Evolutionary conservation across 257 asterid genomes (phyloP).

Genomic region (Primulina tabacum): DNA sequence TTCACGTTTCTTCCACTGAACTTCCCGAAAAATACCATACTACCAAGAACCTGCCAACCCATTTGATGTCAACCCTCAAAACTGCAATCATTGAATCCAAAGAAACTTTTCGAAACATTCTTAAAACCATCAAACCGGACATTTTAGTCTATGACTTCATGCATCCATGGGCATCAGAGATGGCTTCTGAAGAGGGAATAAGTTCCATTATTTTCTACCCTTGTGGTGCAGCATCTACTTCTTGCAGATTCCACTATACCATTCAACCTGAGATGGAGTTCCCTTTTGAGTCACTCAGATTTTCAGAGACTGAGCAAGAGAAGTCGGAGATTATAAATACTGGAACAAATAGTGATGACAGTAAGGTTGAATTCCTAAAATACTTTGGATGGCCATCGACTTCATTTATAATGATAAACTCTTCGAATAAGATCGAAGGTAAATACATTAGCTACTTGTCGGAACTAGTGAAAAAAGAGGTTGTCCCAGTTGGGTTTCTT

Average conservation of each 20-base stretch:
- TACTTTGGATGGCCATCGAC: background rate
- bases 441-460: slow-evolving; percentile 1
- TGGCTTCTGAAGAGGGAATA: slow-evolving; percentile 16
- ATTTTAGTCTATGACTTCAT: slow-evolving; percentile 18
- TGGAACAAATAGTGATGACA: background rate
- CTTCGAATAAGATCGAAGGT: slow-evolving; percentile 4
- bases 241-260: background rate
- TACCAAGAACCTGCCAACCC: slow-evolving; percentile 24
- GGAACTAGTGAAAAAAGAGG: slow-evolving; percentile 9
- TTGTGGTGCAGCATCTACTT: background rate
- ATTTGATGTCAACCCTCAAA: slow-evolving; percentile 20
- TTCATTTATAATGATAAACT: slow-evolving; percentile 6
- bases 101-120: slow-evolving; percentile 7
- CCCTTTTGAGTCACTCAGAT: slow-evolving; percentile 10
- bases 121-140: slow-evolving; percentile 16
- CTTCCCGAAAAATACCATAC: slow-evolving; percentile 21
- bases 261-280: slow-evolving; percentile 1
- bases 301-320: background rate
- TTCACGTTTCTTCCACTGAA: slow-evolving; percentile 15
- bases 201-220: background rate
- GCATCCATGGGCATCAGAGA: slow-evolving; percentile 22
- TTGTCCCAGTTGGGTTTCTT: slow-evolving; percentile 3
- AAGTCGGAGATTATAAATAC: background rate
- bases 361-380: background rate
- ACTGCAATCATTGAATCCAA: slow-evolving; percentile 17